Evolutionary conservation across 495 filamentous ascomycete genomes (phyloP), one percentile per base, ranked within the genome.

Genomic region (Aspergillus affinis): DNA sequence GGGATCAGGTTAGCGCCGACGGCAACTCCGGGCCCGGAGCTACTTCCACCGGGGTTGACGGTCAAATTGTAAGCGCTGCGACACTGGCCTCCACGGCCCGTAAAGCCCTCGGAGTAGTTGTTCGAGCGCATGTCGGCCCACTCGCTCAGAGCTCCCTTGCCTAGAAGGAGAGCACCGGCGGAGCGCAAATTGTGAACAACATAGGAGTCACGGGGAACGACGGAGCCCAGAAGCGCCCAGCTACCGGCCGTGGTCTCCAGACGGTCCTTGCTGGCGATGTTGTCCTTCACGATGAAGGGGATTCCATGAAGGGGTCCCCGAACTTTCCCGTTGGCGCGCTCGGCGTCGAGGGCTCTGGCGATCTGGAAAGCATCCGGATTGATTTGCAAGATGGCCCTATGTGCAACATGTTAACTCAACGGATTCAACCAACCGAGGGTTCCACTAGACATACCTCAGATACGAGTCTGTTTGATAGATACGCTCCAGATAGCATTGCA

Each of bases 71-170:
- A 90, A 3, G 88, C 75, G 59, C 79, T 86, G 48, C 86, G 72
- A 41, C 75, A 75, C 68, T 91, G 88, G 2, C 88, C 88, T 19
- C 87, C 87, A 48, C 86, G 79, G 4, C 71, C 81, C 9, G 80
- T 85, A 69, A 88, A 91, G 4, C 86, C 88, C 70, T 88, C 85
- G 19, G 85, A 86, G 69, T 88, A 89, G 64, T 86, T 79, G 68
- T 83, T 88, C 26, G 78, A 83, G n/a, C 88, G 79, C 85, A 89
- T 87, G 63, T 87, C 84, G 4, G 88, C 88, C 88, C 88, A 91
- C 67, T 91, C 88, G 63, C 82, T 86, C 62, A 92, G 67, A 17
- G 83, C 86, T 2, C 87, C 84, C 66, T 91, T 85, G 27, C 88
- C 89, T 36, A 92, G 69, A 8, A 92, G 75, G 19, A 91, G 68